A percentile compares a stretch with the other conserved stretches of the same genome.
Conservation (phyloP, 352 stramenopile species). For the Pythium insidiosum region DNA sequence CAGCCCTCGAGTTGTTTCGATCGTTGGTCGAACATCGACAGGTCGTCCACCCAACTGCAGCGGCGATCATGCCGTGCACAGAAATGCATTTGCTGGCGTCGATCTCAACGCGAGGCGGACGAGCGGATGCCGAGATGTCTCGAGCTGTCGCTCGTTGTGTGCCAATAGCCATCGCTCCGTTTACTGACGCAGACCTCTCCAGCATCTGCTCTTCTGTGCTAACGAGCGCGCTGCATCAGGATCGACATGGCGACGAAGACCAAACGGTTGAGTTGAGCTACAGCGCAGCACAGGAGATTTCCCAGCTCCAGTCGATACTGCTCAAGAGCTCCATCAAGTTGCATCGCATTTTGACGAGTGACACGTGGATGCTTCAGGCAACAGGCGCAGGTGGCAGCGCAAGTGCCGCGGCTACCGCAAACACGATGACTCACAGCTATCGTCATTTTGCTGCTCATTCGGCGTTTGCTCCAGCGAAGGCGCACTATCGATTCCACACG, state of each 20-base stretch:
- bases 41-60: conserved; percentile 26
- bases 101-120: conserved; percentile 1
- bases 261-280: background rate
- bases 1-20: conserved; percentile 35
- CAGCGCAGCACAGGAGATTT: conserved; percentile 19
- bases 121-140: conserved; percentile 4
- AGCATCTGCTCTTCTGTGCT: conserved; percentile 41
- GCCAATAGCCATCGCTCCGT: too few species aligned
- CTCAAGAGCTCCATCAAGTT: conserved; percentile 54
- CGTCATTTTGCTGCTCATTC: conserved; percentile 2
- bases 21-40: conserved; percentile 31
- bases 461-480: conserved; percentile 24
- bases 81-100: conserved; percentile 3
- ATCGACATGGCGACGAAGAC: background rate
- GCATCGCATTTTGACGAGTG: conserved; percentile 31
- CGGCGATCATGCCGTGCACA: conserved; percentile 18
- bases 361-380: conserved; percentile 17
- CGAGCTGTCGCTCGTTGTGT: conserved; percentile 27
- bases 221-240: background rate
- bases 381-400: too few species aligned
- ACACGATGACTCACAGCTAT: background rate
- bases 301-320: conserved; percentile 25
- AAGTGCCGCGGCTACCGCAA: too few species aligned
- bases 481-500: conserved; percentile 42
- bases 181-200: conserved; percentile 34